phyloP scores from a whole-genome alignment of 2,329 filamentous ascomycete species.

The Sporothrix humicola region DNA sequence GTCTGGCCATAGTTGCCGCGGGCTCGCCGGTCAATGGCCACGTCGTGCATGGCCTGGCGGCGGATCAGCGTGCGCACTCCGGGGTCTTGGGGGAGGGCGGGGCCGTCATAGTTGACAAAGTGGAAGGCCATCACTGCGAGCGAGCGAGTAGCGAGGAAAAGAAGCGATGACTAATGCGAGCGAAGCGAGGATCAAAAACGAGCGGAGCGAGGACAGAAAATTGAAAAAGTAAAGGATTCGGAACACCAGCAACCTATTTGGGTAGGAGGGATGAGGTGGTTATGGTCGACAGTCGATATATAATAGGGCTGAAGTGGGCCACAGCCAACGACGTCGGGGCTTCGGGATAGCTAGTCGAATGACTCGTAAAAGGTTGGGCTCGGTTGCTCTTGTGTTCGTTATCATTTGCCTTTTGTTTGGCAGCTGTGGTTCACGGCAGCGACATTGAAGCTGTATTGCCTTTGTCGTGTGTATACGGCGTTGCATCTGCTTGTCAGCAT shows the following conservation, averaged over 20 bases:
- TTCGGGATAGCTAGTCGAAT: neutral
- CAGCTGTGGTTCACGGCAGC: neutral
- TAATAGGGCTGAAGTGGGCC: neutral
- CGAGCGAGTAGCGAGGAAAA: neutral
- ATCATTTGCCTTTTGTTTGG: neutral
- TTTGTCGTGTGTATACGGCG: neutral
- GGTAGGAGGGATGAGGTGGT: too few species aligned
- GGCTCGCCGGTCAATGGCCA: neutral
- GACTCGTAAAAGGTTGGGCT: neutral
- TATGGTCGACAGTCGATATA: neutral
- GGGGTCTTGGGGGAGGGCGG: neutral
- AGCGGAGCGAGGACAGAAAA: neutral
- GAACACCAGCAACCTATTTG: constrained; percentile 12
- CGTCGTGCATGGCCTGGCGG: constrained; percentile 24
- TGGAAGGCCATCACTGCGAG: neutral
- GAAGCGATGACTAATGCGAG: neutral
- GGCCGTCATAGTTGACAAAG: constrained; percentile 25
- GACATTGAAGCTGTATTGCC: neutral
- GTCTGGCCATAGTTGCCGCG: constrained; percentile 16
- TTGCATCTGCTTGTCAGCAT: neutral
- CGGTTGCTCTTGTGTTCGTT: neutral
- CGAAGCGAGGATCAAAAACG: neutral
- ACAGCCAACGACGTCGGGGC: neutral
- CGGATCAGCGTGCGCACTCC: constrained; percentile 18
- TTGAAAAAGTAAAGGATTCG: neutral